phyloP scores from a whole-genome alignment of 768 basidiomycete genomes.

The Rhodotorula kratochvilovae region DNA sequence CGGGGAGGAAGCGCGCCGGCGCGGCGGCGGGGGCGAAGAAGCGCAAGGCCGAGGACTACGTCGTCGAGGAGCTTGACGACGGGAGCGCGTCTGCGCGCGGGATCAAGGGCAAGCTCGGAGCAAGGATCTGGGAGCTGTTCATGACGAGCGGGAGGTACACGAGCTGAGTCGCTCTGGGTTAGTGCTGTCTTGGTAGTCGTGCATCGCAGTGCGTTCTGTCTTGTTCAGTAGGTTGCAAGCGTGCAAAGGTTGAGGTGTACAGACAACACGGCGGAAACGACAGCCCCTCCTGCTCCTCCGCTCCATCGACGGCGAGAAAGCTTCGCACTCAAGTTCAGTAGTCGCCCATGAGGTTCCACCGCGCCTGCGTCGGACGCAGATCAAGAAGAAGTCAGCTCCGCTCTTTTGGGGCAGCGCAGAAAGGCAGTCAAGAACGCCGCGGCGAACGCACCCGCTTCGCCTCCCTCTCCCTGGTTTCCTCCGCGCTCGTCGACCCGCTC shows the following conservation, averaged over 20 bases:
- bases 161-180: background rate
- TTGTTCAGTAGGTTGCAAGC: background rate
- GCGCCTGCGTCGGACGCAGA: background rate
- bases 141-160: slow-evolving; percentile 15
- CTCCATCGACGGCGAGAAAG: too few relatives aligned
- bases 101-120: slow-evolving; percentile 31
- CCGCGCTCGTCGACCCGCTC: background rate
- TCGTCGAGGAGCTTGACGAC: slow-evolving; percentile 8
- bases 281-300: too few relatives aligned
- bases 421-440: background rate
- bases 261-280: background rate
- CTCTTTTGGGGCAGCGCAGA: too few relatives aligned
- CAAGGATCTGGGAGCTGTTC: slow-evolving; percentile 26
- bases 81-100: slow-evolving; percentile 10
- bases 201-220: background rate
- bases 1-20: background rate
- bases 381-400: background rate
- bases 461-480: background rate
- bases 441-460: slow-evolving; percentile 17
- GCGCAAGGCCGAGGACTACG: slow-evolving; percentile 34
- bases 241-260: background rate
- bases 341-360: slow-evolving; percentile 33
- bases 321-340: too few relatives aligned
- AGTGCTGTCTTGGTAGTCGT: background rate
- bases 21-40: slow-evolving; percentile 20